These are phyloP conservation scores for Salvia miltiorrhiza DNA, from an alignment of 257 asterid species.

Conservation along the genomic window DNA sequence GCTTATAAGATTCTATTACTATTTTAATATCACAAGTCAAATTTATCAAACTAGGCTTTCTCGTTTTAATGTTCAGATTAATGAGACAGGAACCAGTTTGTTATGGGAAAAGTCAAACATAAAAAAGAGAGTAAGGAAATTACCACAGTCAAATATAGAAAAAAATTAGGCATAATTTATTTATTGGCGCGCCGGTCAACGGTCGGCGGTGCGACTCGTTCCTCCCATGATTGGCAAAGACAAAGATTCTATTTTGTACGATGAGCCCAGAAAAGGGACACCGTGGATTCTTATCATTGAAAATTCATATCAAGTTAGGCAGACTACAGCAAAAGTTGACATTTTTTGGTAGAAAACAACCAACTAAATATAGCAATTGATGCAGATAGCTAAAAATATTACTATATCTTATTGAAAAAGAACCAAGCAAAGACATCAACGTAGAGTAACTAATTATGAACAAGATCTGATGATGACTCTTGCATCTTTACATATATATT, in stretches of 20 bases:
- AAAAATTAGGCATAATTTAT: no score
- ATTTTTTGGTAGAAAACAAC: no score
- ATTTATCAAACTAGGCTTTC: background rate
- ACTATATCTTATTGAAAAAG: no score
- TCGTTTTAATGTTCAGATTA: background rate
- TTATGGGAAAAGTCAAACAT: background rate
- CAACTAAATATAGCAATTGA: background rate
- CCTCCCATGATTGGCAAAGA: background rate
- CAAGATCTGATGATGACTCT: background rate
- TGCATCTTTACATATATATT: background rate
- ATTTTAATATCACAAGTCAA: background rate
- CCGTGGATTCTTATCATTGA: background rate
- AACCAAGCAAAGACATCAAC: background rate
- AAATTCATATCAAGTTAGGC: background rate
- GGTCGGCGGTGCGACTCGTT: background rate
- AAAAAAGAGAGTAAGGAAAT: no score
- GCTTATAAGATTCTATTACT: no score
- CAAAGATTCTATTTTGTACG: background rate
- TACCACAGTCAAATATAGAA: no score
- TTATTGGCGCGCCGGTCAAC: background rate
- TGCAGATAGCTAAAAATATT: background rate
- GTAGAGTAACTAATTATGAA: no score
- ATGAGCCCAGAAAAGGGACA: background rate
- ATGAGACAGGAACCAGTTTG: background rate
- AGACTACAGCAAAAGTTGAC: background rate